Evolutionary conservation across 495 filamentous ascomycete species (phyloP).

Genomic region (Daldinia childiae): DNA sequence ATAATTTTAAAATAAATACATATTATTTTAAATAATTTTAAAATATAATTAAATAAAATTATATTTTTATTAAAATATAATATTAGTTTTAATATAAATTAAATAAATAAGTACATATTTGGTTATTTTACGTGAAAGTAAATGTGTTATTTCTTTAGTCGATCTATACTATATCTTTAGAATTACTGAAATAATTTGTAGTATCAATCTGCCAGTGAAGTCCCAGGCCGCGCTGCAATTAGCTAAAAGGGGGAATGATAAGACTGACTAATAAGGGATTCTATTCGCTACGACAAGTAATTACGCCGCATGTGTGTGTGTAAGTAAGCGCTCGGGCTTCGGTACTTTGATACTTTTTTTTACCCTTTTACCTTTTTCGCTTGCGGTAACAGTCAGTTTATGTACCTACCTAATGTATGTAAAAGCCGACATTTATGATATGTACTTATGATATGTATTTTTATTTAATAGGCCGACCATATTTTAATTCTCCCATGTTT

Average conservation of each 20-base stretch:
- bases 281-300: slow-evolving; percentile 20
- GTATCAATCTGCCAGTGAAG: neutral
- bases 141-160: too few relatives aligned
- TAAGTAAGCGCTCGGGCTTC: slow-evolving; percentile 3
- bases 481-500: neutral
- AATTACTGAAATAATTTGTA: too few relatives aligned
- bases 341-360: slow-evolving; percentile 3
- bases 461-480: neutral
- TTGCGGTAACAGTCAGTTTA: neutral
- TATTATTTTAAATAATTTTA: too few relatives aligned
- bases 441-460: neutral
- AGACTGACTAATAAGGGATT: slow-evolving; percentile 15
- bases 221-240: neutral
- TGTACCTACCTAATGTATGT: neutral
- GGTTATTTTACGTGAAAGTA: too few relatives aligned
- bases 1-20: too few relatives aligned
- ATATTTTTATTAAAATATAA: too few relatives aligned
- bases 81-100: too few relatives aligned
- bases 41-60: too few relatives aligned
- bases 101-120: too few relatives aligned
- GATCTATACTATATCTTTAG: too few relatives aligned
- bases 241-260: slow-evolving; percentile 15
- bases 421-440: neutral
- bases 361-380: too few relatives aligned
- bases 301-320: slow-evolving; percentile 13